phyloP scores from a whole-genome alignment of 2,329 filamentous ascomycete species.

The Epichloe brachyelytri region DNA sequence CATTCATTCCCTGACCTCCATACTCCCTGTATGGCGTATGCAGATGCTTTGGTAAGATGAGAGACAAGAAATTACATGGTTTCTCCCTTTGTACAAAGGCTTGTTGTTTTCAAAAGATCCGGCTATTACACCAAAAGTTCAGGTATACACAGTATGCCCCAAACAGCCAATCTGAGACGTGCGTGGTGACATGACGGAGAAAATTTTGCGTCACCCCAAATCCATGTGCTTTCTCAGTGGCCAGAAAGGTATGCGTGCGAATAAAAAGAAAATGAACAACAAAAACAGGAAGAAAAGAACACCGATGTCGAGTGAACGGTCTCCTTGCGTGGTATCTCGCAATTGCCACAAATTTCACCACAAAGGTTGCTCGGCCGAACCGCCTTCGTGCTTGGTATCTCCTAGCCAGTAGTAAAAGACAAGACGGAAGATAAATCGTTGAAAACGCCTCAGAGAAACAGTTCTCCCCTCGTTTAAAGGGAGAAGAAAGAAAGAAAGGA shows the following conservation, averaged over 20 bases:
- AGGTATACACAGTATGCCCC: neutral
- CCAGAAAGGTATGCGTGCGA: neutral
- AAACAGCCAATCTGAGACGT: neutral
- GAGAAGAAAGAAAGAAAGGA: neutral
- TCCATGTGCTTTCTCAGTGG: neutral
- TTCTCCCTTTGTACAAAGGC: neutral
- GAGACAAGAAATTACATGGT: neutral
- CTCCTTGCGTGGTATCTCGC: conserved; percentile 3
- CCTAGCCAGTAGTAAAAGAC: neutral
- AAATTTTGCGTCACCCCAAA: neutral
- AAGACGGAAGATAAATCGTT: neutral
- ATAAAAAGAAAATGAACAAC: neutral
- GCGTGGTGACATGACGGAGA: neutral
- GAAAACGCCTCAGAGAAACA: neutral
- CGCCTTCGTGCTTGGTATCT: conserved; percentile 3
- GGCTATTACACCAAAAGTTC: neutral
- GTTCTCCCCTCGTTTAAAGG: neutral
- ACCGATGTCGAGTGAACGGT: neutral
- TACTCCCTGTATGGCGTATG: neutral
- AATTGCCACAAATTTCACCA: neutral
- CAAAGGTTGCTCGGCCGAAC: neutral
- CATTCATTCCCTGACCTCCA: neutral
- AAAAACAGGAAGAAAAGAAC: neutral
- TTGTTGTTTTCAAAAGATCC: neutral
- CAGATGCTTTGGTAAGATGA: neutral